Evolutionary conservation across 139 green algal species (phyloP).

Genomic region (Parachlorella kessleri): DNA sequence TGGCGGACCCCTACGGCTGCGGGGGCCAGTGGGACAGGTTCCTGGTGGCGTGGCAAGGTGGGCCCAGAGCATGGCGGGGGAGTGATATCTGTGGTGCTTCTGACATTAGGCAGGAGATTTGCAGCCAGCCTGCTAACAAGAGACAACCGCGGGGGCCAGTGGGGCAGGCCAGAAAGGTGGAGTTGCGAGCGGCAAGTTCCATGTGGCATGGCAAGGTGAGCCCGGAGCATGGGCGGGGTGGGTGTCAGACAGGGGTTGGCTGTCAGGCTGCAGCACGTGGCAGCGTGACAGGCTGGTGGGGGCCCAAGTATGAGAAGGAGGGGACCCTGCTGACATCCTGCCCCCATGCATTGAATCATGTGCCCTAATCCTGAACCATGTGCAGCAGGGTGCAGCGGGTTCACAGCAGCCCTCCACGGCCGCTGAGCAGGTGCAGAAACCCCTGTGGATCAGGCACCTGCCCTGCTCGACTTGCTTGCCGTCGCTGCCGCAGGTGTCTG

Average conservation of each 20-base stretch:
- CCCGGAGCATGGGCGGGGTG: not conserved
- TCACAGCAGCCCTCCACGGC: not conserved
- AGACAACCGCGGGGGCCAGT: no score
- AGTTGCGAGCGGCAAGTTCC: not conserved
- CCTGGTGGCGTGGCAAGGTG: conserved; percentile 36
- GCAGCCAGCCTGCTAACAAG: no score
- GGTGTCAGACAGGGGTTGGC: not conserved
- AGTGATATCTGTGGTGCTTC: no score
- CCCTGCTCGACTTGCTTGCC: not conserved
- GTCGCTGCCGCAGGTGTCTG: not conserved
- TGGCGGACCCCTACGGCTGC: conserved; percentile 42
- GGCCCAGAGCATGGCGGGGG: no score
- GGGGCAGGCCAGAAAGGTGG: not conserved
- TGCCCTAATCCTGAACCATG: not conserved
- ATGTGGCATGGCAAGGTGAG: not conserved
- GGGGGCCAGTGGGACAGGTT: conserved; percentile 59
- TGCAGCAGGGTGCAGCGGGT: no score
- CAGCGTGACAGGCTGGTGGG: not conserved
- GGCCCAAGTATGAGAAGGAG: not conserved
- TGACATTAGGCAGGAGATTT: no score
- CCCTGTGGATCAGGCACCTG: no score
- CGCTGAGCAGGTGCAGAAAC: not conserved
- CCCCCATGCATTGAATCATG: not conserved
- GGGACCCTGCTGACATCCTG: not conserved
- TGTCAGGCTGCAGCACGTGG: not conserved